phyloP scores from a whole-genome alignment of 805 yeast genomes.

The Danielia oregonensis region DNA sequence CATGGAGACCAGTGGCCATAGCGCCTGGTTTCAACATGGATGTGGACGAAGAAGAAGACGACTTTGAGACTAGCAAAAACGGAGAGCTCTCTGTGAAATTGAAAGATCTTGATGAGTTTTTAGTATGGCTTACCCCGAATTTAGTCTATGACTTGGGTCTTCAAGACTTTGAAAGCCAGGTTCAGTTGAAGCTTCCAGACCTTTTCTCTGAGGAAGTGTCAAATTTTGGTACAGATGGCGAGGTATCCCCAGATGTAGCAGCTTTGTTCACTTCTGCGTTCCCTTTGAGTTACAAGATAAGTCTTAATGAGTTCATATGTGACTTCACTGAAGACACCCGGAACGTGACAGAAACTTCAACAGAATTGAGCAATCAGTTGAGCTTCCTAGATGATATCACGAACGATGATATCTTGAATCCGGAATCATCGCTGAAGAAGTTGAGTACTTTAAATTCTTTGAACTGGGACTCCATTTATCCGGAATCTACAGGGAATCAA shows the following conservation, averaged over 20 bases:
- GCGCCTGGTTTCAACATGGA: conserved; percentile 29
- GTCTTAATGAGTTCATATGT: conserved; percentile 31
- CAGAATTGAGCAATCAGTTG: conserved; percentile 26
- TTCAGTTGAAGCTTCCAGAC: conserved; percentile 12
- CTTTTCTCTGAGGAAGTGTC: conserved; percentile 6
- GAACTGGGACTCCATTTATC: conserved; percentile 35
- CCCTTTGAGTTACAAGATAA: conserved; percentile 30
- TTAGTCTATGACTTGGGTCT: conserved; percentile 36
- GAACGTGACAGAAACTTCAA: conserved; percentile 11
- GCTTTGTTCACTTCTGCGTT: conserved; percentile 21
- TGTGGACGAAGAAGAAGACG: conserved; percentile 34
- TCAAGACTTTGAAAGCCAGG: conserved; percentile 11
- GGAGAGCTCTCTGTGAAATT: conserved; percentile 29
- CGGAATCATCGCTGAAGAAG: conserved; percentile 18
- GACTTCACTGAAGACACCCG: conserved; percentile 12
- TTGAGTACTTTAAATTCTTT: conserved; percentile 14
- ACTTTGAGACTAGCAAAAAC: conserved; percentile 28
- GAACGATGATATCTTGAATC: conserved; percentile 24
- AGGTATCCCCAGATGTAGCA: conserved; percentile 17
- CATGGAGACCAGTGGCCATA: conserved; percentile 11
- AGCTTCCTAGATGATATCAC: conserved; percentile 37
- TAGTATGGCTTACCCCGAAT: conserved; percentile 40
- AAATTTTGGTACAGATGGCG: conserved; percentile 12
- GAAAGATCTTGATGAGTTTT: conserved; percentile 28
- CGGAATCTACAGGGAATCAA: conserved; percentile 11